Base-by-base conservation (phyloP, 1,284 basidiomycete genomes). In the Tilletia horrida region DNA sequence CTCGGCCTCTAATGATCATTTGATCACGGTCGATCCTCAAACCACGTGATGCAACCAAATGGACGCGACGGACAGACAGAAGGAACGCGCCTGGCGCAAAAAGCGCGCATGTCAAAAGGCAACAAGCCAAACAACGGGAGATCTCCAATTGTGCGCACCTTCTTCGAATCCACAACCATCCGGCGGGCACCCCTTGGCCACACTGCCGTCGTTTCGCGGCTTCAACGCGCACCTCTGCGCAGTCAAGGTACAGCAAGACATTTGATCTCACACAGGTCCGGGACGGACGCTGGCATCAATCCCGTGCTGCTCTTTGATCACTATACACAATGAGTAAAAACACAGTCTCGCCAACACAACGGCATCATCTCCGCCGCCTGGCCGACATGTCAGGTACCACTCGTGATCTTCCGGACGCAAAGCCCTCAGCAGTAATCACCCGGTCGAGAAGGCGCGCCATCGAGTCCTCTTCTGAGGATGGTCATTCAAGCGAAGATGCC, bases 371-470 rank as follows among this genome's bases (percentile, higher is more conserved):
- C 16, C 55, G 55, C 31, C 55, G 55, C 16, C 55, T 59, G 27
- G 55, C 55, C 23, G 27, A 35, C 55, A 59, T 59, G 55, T 35
- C 55, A n/a, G 55, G 55, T 29, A 59, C 25, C 55, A 59, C 55
- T 1, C 55, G 55, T n/a, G 55, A 59, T 21, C 18, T 59, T 3
- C 55, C 55, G 7, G 55, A 59, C 13, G 29, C 55, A 35, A 40
- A 40, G 23, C 55, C 29, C 13, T 40, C 31, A 6, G 27, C 55
- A 40, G n/a, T 59, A 9, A 25, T 59, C 55, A 59, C 55, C n/a
- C 55, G 55, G 7, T 25, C 55, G 7, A 25, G 55, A 8, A 31
- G 55, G 27, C 55, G 55, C 3, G 55, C 55, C 9, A 59, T 59
- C 14, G 29, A 59, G 55, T 35, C 29, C 55, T 11, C 29, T 3